Conservation (phyloP, 2,329 filamentous ascomycete species). For the Trichoderma sp. region DNA sequence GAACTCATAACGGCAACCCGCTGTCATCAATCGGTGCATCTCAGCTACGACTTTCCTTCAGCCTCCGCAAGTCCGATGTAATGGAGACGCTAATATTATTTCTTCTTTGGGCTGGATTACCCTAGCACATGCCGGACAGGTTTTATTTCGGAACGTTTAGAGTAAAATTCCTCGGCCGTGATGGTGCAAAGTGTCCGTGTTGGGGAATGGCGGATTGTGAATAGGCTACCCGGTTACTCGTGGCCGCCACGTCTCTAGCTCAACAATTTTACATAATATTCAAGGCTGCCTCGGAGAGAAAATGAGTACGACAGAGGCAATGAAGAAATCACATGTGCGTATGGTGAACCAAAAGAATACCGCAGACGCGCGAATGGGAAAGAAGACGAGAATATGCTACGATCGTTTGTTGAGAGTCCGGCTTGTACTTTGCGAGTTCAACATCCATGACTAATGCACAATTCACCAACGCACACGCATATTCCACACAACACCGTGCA, state of each 20-base stretch:
- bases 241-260: neutral
- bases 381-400: neutral
- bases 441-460: neutral
- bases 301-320: too few species aligned
- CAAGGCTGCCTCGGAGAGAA: neutral
- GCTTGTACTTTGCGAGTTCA: neutral
- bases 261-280: neutral
- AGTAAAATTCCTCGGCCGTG: neutral
- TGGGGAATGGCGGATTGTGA: neutral
- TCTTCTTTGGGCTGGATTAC: neutral
- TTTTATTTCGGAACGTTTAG: neutral
- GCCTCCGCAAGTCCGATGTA: neutral
- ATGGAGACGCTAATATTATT: neutral
- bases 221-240: slow-evolving; percentile 22
- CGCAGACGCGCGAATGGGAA: neutral
- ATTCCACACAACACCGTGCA: too few species aligned
- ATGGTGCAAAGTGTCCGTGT: neutral
- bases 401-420: neutral
- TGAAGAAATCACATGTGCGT: neutral
- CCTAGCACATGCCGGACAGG: neutral
- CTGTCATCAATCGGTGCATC: neutral
- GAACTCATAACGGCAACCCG: slow-evolving; percentile 9
- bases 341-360: neutral
- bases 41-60: neutral
- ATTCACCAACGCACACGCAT: too few species aligned